phyloP scores from a whole-genome alignment of 192 early-diverging fungal genomes.

The Kappamyces sp. region DNA sequence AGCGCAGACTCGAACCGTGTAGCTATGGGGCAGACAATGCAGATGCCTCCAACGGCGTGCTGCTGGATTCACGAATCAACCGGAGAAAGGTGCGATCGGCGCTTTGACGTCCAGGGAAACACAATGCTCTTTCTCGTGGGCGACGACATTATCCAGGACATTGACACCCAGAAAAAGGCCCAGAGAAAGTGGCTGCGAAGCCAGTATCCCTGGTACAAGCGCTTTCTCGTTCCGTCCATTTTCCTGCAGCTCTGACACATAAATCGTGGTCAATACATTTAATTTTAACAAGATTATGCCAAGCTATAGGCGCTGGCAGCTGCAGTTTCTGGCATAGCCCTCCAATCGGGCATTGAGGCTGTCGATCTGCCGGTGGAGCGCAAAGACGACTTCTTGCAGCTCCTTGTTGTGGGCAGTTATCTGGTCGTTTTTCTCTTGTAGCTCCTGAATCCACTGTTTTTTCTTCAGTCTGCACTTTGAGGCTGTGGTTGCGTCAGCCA shows the following conservation, averaged over 20 bases:
- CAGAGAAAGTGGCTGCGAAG: conserved; percentile 12
- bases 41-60: conserved; percentile 8
- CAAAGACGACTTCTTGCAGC: too few species aligned
- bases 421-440: conserved; percentile 19
- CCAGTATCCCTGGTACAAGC: conserved; percentile 19
- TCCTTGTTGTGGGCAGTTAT: too few species aligned
- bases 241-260: too few species aligned
- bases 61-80: conserved; percentile 14
- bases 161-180: not conserved
- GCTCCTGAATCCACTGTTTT: conserved; percentile 43
- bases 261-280: too few species aligned
- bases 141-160: not conserved
- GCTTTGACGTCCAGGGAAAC: not conserved
- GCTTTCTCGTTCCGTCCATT: conserved; percentile 35
- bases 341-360: not conserved
- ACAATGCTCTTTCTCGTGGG: conserved; percentile 12
- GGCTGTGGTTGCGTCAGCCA: conserved; percentile 21
- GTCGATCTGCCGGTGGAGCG: not conserved
- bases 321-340: not conserved
- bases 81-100: not conserved
- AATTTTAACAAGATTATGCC: not conserved
- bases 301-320: not conserved
- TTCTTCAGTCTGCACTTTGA: conserved; percentile 55
- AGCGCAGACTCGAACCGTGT: not conserved
- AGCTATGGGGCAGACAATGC: conserved; percentile 10